Evolutionary conservation across 2,329 filamentous ascomycete genomes (phyloP), one percentile per base, ranked within the genome.

Genomic region (Parafenestella ontariensis): DNA sequence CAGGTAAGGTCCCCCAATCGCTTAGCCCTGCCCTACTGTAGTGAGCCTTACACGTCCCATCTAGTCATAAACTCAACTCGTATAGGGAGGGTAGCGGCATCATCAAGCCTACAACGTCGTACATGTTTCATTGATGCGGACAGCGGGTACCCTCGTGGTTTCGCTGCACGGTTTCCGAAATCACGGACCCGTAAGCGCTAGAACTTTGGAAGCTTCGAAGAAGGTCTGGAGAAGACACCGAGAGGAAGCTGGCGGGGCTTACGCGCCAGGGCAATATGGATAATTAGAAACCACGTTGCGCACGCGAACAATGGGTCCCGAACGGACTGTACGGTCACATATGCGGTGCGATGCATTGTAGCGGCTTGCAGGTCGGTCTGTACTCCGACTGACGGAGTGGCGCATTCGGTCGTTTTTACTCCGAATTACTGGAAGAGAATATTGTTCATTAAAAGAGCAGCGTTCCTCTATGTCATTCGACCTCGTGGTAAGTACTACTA

Each of bases 171-270:
- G 56, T 26, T 49, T 47, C 61, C 61, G 61, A 57, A 24, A 49
- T 45, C 46, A 58, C 50, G 61, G 56, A 41, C 56, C 44, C 33
- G 49, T 60, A 53, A 62, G 59, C 58, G 43, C 59, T 64, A 64
- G 61, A 63, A 63, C 50, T 36, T n/a, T 33, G 46, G 52, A 63
- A 63, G 52, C 40, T n/a, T 33, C 48, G 52, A 51, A 54, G 60
- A 64, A 64, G 52, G 54, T 60, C 51, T 56, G 37, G 58, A 53
- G 58, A 64, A 62, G 49, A 39, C 31, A 45, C 20, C 41, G 44
- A 26, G 52, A 44, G 43, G 21, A 50, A 42, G 36, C 43, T 44
- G 24, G 58, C 47, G 50, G 58, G 53, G 53, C 50, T 49, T 42
- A 57, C 39, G 46, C 54, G 53, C 49, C 44, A 45, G 39, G 39